These are phyloP conservation scores for Torulaspora indica DNA, from an alignment of 805 yeast species.

Conservation along the genomic window DNA sequence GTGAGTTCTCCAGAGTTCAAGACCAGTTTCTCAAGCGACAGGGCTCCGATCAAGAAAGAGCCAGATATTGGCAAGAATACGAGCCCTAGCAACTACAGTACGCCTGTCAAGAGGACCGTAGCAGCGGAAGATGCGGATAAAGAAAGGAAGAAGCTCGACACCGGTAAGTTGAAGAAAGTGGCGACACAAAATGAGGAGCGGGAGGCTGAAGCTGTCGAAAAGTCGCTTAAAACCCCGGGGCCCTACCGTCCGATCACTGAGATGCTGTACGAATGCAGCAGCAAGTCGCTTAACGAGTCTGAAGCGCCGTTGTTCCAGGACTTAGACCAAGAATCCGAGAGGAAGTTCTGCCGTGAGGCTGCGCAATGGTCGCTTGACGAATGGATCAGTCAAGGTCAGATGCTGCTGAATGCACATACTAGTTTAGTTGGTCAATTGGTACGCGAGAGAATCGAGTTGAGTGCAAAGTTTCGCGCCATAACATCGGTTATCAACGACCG, in stretches of 20 bases:
- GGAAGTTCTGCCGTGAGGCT: slow-evolving; percentile 27
- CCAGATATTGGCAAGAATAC: background rate
- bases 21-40: background rate
- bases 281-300: background rate
- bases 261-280: slow-evolving; percentile 9
- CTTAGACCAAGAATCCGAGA: slow-evolving; percentile 19
- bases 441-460: slow-evolving; percentile 39
- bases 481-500: slow-evolving; percentile 38
- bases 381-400: slow-evolving; percentile 41
- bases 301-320: slow-evolving; percentile 10
- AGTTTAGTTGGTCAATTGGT: slow-evolving; percentile 36
- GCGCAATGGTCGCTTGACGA: slow-evolving; percentile 27
- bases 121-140: background rate
- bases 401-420: slow-evolving; percentile 35
- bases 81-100: background rate
- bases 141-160: slow-evolving; percentile 11
- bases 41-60: slow-evolving; percentile 6
- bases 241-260: slow-evolving; percentile 6
- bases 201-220: background rate
- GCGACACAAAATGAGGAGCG: background rate
- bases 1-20: background rate
- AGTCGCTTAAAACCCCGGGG: slow-evolving; percentile 12
- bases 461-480: slow-evolving; percentile 38
- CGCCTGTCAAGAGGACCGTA: slow-evolving; percentile 3
- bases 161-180: slow-evolving; percentile 7